Percentiles rank a stretch among this genome's conserved stretches.
phyloP scores from a whole-genome alignment of 1,139 yeast species.

The Yamadazyma atlantica region DNA sequence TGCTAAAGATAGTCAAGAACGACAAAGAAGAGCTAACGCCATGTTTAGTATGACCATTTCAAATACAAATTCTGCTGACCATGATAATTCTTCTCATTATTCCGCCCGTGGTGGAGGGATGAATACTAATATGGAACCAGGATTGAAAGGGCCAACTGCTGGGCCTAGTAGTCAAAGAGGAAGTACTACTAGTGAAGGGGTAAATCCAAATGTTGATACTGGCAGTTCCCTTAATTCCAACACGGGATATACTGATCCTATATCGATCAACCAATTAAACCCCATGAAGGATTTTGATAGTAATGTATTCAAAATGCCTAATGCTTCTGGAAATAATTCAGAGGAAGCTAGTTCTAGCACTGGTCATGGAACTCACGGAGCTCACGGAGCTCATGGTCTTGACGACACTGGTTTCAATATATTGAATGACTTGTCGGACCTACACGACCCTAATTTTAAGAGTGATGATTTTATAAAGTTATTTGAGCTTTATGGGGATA shows the following conservation, averaged over 20 bases:
- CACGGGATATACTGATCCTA: neutral
- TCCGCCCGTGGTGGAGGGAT: too few relatives aligned
- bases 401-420: constrained; percentile 1
- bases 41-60: constrained; percentile 6
- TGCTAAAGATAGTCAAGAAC: constrained; percentile 37
- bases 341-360: too few relatives aligned
- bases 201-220: neutral
- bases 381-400: neutral
- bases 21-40: constrained; percentile 15
- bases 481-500: constrained; percentile 40
- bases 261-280: constrained; percentile 6
- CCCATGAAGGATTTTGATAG: constrained; percentile 8
- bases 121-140: too few relatives aligned
- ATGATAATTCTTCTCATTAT: too few relatives aligned
- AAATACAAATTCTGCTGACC: neutral
- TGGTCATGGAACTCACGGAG: neutral
- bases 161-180: neutral
- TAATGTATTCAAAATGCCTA: constrained; percentile 7
- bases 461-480: constrained; percentile 40
- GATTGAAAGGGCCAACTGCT: too few relatives aligned
- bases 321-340: too few relatives aligned
- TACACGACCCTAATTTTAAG: constrained; percentile 15
- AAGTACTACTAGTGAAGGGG: neutral
- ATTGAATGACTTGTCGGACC: constrained; percentile 4
- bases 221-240: constrained; percentile 1